A percentile compares a stretch with the other conserved stretches of the same genome.
Evolutionary conservation across 805 yeast genomes (phyloP).

Genomic region (Clavispora phyllophila): DNA sequence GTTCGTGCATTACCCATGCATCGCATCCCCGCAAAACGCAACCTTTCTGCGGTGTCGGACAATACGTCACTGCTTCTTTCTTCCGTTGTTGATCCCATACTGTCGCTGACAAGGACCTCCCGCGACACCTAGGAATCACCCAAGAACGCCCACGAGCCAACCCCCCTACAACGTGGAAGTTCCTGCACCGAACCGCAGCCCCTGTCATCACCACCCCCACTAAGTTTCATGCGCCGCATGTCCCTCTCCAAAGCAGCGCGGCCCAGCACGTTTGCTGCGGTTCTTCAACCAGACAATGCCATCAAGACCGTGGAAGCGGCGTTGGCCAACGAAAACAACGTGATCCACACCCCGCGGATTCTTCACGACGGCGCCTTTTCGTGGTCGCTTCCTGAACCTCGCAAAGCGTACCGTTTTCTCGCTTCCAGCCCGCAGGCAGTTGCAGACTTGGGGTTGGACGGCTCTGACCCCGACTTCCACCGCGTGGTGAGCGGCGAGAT

Average conservation of each 20-base stretch:
- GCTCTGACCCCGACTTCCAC: constrained; percentile 42
- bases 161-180: too few species aligned
- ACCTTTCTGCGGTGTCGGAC: not conserved
- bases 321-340: constrained; percentile 21
- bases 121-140: too few species aligned
- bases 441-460: constrained; percentile 51
- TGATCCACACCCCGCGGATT: constrained; percentile 34
- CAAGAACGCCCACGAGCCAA: too few species aligned
- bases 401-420: constrained; percentile 50
- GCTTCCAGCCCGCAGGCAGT: constrained; percentile 59
- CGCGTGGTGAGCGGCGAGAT: constrained; percentile 58
- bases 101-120: too few species aligned
- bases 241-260: not conserved
- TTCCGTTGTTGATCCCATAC: too few species aligned
- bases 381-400: constrained; percentile 62
- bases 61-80: too few species aligned
- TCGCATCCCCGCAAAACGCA: constrained; percentile 1
- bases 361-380: constrained; percentile 61
- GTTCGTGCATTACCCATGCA: not conserved
- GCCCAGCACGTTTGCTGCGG: constrained; percentile 19
- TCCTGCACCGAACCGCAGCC: too few species aligned
- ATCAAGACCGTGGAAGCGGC: constrained; percentile 26
- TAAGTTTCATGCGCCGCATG: not conserved
- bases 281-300: constrained; percentile 25
- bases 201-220: not conserved